Evolutionary conservation across 1,139 yeast species (phyloP), one percentile per base, ranked within the genome.

Genomic region (Kodamaea anthophila): DNA sequence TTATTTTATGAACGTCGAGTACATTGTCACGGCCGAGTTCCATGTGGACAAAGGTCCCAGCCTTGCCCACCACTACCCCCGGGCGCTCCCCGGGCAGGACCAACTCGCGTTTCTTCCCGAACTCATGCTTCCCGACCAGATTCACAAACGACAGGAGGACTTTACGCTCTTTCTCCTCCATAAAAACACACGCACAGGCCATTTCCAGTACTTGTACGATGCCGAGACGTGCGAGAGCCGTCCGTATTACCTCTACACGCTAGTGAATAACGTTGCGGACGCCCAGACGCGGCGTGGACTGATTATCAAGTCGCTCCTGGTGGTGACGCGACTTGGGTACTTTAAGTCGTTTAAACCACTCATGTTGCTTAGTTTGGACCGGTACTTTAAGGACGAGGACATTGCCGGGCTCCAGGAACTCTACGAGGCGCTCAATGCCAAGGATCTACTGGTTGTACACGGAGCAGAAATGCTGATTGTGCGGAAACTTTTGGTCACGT

Each of bases 61-160:
- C 7, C 48, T 75, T 15, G 51, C 62, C 28, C 68, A 67, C 39
- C 78, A 71, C 41, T 56, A 61, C 31, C 81, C 82, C 1, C 33
- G 46, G 19, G 57, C 57, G 13, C 49, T 72, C 10, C 73, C 74
- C 3, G 76, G 77, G 9, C 37, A 55, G 16, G 37, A 43, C 11
- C 64, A 67, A 37, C 47, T 70, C 30, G 46, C 53, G 20, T 55
- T 63, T 32, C 43, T 68, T 23, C 69, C 77, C n/a, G 83, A 77
- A 46, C 58, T 77, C 28, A 73, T 77, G 77, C 54, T 77, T 24
- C 84, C 84, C 0, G 71, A 70, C 37, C 81, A 75, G 46, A 71
- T 74, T 27, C 83, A 77, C 46, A 70, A 67, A 33, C 50, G 83
- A 27, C 59, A 59, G 18, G 80, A 76, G 43, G 84, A 77, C 50